phyloP scores from a whole-genome alignment of 768 basidiomycete genomes.

The Collybia sp. region DNA sequence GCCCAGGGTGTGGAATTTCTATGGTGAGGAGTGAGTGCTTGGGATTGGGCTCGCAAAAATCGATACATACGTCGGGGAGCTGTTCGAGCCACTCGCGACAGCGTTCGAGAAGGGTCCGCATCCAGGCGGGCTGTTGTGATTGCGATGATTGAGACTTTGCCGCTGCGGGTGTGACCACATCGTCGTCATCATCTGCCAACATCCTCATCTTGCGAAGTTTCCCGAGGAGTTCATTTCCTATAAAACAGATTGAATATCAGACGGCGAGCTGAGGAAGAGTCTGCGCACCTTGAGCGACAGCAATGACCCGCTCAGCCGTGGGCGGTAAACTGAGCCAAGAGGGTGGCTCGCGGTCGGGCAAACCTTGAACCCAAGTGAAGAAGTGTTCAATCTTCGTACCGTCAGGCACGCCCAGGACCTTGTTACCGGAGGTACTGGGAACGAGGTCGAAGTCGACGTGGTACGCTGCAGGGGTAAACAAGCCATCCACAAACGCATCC shows the following conservation, averaged over 20 bases:
- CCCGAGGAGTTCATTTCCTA: slow-evolving; percentile 77
- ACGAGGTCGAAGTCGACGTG: slow-evolving; percentile 92
- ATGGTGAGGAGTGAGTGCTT: not conserved
- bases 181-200: slow-evolving; percentile 82
- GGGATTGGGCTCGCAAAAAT: not conserved
- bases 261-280: not conserved
- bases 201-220: slow-evolving; percentile 94
- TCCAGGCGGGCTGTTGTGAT: slow-evolving; percentile 86
- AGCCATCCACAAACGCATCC: slow-evolving; percentile 86
- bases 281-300: slow-evolving; percentile 76
- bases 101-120: slow-evolving; percentile 78
- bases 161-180: slow-evolving; percentile 43
- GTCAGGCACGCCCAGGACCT: slow-evolving; percentile 72
- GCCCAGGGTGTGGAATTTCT: slow-evolving; percentile 63
- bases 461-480: slow-evolving; percentile 87
- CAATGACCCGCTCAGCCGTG: slow-evolving; percentile 89
- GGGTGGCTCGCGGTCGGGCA: slow-evolving; percentile 93
- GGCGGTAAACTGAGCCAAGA: slow-evolving; percentile 93
- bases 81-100: slow-evolving; percentile 80
- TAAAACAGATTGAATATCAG: slow-evolving; percentile 4
- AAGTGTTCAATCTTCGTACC: slow-evolving; percentile 93
- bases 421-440: slow-evolving; percentile 51
- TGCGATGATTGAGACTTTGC: slow-evolving; percentile 43
- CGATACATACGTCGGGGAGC: slow-evolving; percentile 62
- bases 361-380: slow-evolving; percentile 79